Percentiles rank a stretch among this genome's conserved stretches.
Evolutionary conservation across 495 filamentous ascomycete species (phyloP).

Genomic region (Physcia stellaris): DNA sequence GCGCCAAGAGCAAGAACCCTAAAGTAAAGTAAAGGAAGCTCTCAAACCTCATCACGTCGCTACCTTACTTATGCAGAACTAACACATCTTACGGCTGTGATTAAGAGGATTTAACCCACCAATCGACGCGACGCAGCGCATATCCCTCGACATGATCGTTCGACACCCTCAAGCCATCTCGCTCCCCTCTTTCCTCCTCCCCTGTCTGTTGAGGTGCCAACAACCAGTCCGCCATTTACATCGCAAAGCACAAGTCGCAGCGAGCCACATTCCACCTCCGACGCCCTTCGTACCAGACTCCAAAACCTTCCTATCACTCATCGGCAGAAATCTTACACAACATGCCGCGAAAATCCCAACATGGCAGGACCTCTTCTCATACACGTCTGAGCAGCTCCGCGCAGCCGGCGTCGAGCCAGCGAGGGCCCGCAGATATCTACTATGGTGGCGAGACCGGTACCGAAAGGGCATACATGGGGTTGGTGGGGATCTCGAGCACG

Average conservation of each 20-base stretch:
- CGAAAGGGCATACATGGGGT: conserved; percentile 58
- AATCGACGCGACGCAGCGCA: no score
- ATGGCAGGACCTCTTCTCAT: conserved; percentile 78
- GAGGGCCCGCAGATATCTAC: conserved; percentile 64
- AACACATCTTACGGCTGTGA: no score
- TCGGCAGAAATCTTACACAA: conserved; percentile 71
- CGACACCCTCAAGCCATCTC: no score
- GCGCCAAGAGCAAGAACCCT: no score
- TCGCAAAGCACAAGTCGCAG: conserved; percentile 1
- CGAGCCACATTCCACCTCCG: conserved; percentile 42
- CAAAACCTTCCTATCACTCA: conserved; percentile 80
- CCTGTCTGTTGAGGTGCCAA: neutral
- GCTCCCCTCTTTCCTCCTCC: neutral
- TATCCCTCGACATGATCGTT: no score
- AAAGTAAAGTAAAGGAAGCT: no score
- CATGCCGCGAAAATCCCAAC: conserved; percentile 69
- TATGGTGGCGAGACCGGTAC: conserved; percentile 77
- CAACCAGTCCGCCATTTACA: conserved; percentile 1
- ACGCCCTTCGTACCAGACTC: conserved; percentile 81
- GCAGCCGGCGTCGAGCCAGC: conserved; percentile 79
- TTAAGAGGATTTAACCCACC: no score
- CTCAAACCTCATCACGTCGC: no score
- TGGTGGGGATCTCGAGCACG: conserved; percentile 62
- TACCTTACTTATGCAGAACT: no score
- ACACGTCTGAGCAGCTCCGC: conserved; percentile 61